These are phyloP conservation scores for Westerdykella sp. DNA, from an alignment of 2,329 filamentous ascomycete genomes.

Conservation along the genomic window DNA sequence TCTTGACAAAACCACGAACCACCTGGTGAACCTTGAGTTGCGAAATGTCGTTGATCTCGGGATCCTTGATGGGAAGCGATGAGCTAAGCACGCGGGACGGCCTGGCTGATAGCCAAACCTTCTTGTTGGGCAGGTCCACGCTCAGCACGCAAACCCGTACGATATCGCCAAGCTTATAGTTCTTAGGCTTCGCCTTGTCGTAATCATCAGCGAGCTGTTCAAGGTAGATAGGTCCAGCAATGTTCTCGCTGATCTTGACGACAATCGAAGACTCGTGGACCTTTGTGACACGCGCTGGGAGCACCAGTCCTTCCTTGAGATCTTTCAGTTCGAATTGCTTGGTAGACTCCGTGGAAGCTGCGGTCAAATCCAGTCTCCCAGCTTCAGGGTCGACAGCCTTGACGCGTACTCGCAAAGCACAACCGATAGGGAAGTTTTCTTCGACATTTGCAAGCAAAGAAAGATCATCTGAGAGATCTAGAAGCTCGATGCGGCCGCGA, in stretches of 20 bases:
- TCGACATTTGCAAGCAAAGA: constrained; percentile 69
- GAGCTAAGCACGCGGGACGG: constrained; percentile 88
- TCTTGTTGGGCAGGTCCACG: constrained; percentile 79
- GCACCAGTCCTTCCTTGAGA: constrained; percentile 70
- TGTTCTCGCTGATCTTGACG: constrained; percentile 73
- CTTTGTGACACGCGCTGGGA: constrained; percentile 80
- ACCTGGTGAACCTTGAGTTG: constrained; percentile 72
- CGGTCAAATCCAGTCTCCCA: constrained; percentile 77
- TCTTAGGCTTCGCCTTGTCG: constrained; percentile 66
- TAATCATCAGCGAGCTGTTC: constrained; percentile 85
- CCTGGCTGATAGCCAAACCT: constrained; percentile 70
- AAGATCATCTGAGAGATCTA: constrained; percentile 83
- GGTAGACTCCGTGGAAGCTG: constrained; percentile 54
- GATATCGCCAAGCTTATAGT: constrained; percentile 76
- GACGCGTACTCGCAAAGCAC: constrained; percentile 74
- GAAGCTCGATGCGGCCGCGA: constrained; percentile 71
- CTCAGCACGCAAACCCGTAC: constrained; percentile 79
- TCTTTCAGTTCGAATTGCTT: constrained; percentile 62
- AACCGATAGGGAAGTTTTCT: constrained; percentile 82
- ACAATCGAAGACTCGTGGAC: constrained; percentile 76
- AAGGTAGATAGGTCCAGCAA: constrained; percentile 75
- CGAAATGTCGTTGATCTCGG: constrained; percentile 64
- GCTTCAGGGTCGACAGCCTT: constrained; percentile 65
- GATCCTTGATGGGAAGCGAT: constrained; percentile 70
- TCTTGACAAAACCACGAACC: constrained; percentile 86